Conservation (phyloP, 768 basidiomycete genomes). For the Tylopilus sp. region DNA sequence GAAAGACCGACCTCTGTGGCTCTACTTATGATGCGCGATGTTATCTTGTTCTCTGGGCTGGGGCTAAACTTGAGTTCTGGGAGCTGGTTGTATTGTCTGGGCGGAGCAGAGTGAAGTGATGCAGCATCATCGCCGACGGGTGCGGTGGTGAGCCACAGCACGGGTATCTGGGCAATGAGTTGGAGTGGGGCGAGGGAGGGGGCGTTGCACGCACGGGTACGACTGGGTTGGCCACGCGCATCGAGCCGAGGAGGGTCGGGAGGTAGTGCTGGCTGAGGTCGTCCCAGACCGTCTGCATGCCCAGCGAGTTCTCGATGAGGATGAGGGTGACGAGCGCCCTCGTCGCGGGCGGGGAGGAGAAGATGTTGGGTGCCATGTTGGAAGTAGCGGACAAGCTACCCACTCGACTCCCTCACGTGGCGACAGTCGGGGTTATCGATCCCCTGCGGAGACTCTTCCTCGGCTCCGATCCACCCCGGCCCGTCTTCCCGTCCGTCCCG, state of each 20-base stretch:
- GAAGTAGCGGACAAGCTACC: constrained; percentile 2
- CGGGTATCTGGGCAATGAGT: constrained; percentile 26
- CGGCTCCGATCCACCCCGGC: not conserved
- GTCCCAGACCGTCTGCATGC: constrained; percentile 44
- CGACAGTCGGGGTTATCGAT: constrained; percentile 21
- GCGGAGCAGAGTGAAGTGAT: constrained; percentile 21
- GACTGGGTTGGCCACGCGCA: constrained; percentile 38
- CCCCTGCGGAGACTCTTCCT: constrained; percentile 4
- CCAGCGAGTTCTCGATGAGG: constrained; percentile 54
- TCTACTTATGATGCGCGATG: constrained; percentile 39
- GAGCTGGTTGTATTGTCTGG: constrained; percentile 41
- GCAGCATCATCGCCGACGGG: constrained; percentile 33
- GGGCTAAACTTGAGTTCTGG: constrained; percentile 42
- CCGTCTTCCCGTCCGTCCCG: not conserved
- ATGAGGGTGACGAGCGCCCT: constrained; percentile 38
- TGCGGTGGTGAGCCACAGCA: constrained; percentile 46
- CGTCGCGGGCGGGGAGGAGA: constrained; percentile 14
- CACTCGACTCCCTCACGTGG: no score
- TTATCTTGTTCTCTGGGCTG: constrained; percentile 42
- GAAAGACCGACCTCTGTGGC: constrained; percentile 42
- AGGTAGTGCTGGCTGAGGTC: constrained; percentile 49
- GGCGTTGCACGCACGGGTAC: constrained; percentile 36
- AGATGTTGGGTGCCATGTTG: constrained; percentile 16
- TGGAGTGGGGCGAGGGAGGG: not conserved
- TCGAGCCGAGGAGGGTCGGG: constrained; percentile 38